Base-by-base conservation (phyloP, 345 rosid species). In the Salix brachista region DNA sequence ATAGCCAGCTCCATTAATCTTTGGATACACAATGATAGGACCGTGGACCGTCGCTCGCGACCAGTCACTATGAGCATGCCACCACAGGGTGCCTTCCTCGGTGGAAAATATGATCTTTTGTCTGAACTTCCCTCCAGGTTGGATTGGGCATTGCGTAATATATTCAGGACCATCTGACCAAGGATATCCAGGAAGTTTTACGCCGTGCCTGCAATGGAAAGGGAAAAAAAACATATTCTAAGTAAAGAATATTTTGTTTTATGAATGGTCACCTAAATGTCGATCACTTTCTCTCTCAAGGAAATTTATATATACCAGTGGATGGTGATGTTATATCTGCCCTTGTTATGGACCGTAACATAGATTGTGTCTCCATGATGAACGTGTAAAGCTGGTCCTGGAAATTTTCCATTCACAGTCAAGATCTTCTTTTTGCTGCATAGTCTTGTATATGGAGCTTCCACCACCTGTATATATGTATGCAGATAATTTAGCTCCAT, bases 111-210 rank as follows among this genome's bases (percentile, higher is more conserved):
- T 76, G 10, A 85, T 72, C 44, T 83, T 74, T 2, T 85, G 80
- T 1, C 79, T 84, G 75, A 74, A 80, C 52, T 71, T 80, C 2
- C 65, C 30, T 14, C 76, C 79, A 0, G 79, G 76, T 56, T 9
- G 72, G 46, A 87, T 79, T 21, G 89, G 86, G 18, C 89, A 87
- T 30, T 84, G 86, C 2, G 89, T 87, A 44, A 84, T 69, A 28
- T 74, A 82, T 69, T 72, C 86, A 0, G 89, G 89, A 17, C 89
- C 89, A 58, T 86, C 87, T 0, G 86, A 78, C 89, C 87, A 84
- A 0, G 87, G 87, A 61, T 73, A 61, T 34, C 86, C 75, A 1
- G 89, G 85, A 19, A 76, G 87, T n/a, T 73, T 79, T 67, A 87
- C 83, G 16, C 87, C 89, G 34, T 84, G 87, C 89, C 86, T 87